These are phyloP conservation scores for Thecaphora frezii DNA, from an alignment of 1,284 basidiomycete species.

Conservation along the genomic window DNA sequence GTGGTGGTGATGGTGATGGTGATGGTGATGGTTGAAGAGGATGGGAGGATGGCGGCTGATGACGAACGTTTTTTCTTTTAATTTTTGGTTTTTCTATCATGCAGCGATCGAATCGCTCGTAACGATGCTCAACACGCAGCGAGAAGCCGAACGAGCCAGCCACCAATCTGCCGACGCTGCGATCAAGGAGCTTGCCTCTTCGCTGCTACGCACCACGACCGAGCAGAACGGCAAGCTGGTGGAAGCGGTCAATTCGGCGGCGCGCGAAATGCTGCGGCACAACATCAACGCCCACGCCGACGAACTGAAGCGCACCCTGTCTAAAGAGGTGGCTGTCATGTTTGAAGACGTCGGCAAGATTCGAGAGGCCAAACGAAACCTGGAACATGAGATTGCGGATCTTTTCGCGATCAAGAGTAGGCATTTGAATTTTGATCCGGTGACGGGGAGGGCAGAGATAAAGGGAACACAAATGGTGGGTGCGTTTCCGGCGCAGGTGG, in stretches of 20 bases:
- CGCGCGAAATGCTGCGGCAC: conserved; percentile 41
- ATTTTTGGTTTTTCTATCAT: not conserved
- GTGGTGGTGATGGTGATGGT: too few species aligned
- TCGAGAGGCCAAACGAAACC: conserved; percentile 39
- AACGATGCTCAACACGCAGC: conserved; percentile 40
- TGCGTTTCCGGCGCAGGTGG: not conserved
- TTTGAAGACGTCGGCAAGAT: conserved; percentile 55
- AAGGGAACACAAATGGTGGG: conserved; percentile 3
- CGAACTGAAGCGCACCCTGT: conserved; percentile 41
- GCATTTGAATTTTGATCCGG: conserved; percentile 15
- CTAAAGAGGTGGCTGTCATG: conserved; percentile 41
- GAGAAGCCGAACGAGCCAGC: conserved; percentile 25
- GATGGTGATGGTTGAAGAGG: too few species aligned
- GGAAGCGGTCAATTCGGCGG: conserved; percentile 38
- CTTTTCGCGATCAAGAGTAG: conserved; percentile 43
- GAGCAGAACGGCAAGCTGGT: conserved; percentile 46
- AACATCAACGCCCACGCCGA: conserved; percentile 46
- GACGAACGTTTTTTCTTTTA: too few species aligned
- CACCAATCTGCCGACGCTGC: conserved; percentile 31
- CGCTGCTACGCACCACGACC: conserved; percentile 29
- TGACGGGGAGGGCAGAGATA: not conserved
- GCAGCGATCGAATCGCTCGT: conserved; percentile 49
- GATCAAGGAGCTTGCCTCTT: conserved; percentile 32
- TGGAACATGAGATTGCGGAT: conserved; percentile 50
- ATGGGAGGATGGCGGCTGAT: too few species aligned